Percentiles rank a stretch among this genome's conserved stretches.
Conservation (phyloP, 306 rosid species). For the Ormosia semicastrata region DNA sequence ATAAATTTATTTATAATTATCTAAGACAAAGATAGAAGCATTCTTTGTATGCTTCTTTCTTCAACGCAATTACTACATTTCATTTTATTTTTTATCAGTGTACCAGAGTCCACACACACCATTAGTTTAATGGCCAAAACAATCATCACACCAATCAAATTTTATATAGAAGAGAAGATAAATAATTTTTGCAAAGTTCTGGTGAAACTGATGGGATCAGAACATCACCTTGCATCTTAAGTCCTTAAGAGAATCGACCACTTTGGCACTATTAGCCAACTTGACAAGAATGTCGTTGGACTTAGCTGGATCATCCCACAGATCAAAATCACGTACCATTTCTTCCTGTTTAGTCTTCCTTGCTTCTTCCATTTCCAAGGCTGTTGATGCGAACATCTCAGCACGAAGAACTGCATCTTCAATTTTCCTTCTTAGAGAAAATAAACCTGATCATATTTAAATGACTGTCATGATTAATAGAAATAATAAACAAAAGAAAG, state of each 20-base stretch:
- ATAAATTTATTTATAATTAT: background rate
- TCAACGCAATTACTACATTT: background rate
- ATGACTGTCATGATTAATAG: slow-evolving; percentile 13
- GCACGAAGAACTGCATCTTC: slow-evolving; percentile 81
- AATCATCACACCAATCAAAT: background rate
- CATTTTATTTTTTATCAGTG: background rate
- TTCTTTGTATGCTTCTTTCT: background rate
- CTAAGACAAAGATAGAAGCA: background rate
- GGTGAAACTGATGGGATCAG: background rate
- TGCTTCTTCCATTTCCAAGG: slow-evolving; percentile 78
- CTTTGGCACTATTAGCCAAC: slow-evolving; percentile 71
- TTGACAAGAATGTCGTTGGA: slow-evolving; percentile 68
- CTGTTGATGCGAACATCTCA: slow-evolving; percentile 60
- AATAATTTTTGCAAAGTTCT: background rate
- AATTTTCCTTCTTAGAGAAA: slow-evolving; percentile 73
- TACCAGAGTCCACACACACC: slow-evolving; percentile 1
- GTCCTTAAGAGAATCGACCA: slow-evolving; percentile 77
- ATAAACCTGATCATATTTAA: slow-evolving; percentile 50
- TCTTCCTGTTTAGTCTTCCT: slow-evolving; percentile 68
- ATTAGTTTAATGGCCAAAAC: slow-evolving; percentile 3
- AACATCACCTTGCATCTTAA: slow-evolving; percentile 64
- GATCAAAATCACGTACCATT: slow-evolving; percentile 53
- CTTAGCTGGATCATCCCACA: slow-evolving; percentile 80
- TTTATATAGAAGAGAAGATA: background rate
- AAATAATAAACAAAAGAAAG: slow-evolving; percentile 8